Evolutionary conservation across 805 yeast genomes (phyloP).

Genomic region (Pichia insulana): DNA sequence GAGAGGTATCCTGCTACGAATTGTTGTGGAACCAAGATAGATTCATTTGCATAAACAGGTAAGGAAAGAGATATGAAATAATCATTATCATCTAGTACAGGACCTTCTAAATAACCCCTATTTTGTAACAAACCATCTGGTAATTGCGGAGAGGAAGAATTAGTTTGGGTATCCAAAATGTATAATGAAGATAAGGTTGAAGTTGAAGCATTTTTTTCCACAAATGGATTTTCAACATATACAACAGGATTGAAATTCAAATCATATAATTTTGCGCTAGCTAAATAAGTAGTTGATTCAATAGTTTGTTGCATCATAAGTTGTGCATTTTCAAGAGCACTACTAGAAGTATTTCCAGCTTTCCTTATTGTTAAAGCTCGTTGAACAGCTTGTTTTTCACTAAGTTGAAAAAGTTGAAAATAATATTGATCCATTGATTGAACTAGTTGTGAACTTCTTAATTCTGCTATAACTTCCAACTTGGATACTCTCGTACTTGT

Average conservation of each 20-base stretch:
- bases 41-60: slow-evolving; percentile 67
- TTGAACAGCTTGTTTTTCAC: slow-evolving; percentile 53
- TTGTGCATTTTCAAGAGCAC: slow-evolving; percentile 38
- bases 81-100: slow-evolving; percentile 38
- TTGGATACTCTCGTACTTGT: slow-evolving; percentile 59
- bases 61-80: slow-evolving; percentile 68
- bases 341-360: slow-evolving; percentile 61
- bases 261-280: slow-evolving; percentile 62
- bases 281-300: slow-evolving; percentile 52
- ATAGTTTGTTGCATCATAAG: slow-evolving; percentile 52
- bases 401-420: slow-evolving; percentile 60
- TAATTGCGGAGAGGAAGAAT: slow-evolving; percentile 18
- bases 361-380: slow-evolving; percentile 50
- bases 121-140: slow-evolving; percentile 36
- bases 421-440: slow-evolving; percentile 57
- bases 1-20: slow-evolving; percentile 65
- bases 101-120: slow-evolving; percentile 57
- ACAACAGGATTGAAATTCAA: slow-evolving; percentile 42
- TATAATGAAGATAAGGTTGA: slow-evolving; percentile 36
- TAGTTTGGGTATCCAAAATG: slow-evolving; percentile 15
- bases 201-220: slow-evolving; percentile 25
- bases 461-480: slow-evolving; percentile 66
- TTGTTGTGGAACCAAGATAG: slow-evolving; percentile 52
- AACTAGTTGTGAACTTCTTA: slow-evolving; percentile 70
- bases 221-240: slow-evolving; percentile 29